Evolutionary conservation across 805 yeast genomes (phyloP), one percentile per base, ranked within the genome.

Genomic region (Barnettozyma pratensis): DNA sequence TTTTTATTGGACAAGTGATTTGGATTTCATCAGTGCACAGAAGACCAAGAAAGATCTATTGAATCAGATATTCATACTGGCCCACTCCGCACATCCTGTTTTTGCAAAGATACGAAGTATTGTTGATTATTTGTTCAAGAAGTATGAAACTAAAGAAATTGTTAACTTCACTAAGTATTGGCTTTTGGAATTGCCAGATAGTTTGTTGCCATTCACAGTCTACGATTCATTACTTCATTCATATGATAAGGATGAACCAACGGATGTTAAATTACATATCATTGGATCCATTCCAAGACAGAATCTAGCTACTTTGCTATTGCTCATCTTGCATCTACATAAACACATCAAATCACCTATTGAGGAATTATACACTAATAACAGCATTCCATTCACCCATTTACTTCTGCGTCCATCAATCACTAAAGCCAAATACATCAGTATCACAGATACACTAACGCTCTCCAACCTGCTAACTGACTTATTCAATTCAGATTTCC

Each of bases 101-200:
- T 25, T 37, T 4, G 30, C 27, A 10, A 47, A 42, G 31, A 42
- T 51, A 3, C 30, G 25, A 9, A 39, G 37, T 3, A 29, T 54
- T 10, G 50, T 53, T 12, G 50, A 44, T 7, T 35, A 27, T 5
- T 9, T 58, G 9, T 56, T 54, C 36, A 52, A 51, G 14, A 44
- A 41, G 9, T 41, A 40, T 28, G 30, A 44, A 4, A 26, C 52
- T 0, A 43, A 39, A 7, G 62, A 58, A 36, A 55, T 69, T 48
- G 46, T 67, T 5, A 72, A 74, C 46, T 66, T 78, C 19, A 64
- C 80, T 49, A 80, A 80, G 56, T 59, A 77, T 32, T 80, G 79
- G 70, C 67, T 81, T 32, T 63, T 81, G 63, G 87, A 81, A 55
- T 61, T 81, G 37, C 85, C 85, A 0, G 84, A 80, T 54, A 74